Base-by-base conservation (phyloP, 2,329 filamentous ascomycete species). In the Hymenoscyphus repandus region DNA sequence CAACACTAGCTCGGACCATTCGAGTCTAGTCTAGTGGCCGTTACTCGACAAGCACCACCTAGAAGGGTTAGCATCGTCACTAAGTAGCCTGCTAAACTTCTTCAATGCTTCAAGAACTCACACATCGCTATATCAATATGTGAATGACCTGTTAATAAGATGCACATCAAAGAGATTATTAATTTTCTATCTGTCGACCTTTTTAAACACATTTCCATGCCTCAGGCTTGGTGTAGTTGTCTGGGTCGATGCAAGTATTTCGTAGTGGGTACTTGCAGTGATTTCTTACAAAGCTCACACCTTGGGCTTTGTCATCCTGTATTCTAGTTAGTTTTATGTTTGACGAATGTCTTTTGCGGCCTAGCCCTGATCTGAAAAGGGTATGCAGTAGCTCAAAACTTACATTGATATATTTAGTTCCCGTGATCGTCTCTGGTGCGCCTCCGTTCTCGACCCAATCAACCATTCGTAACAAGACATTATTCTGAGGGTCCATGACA, bases 401-500 rank as follows among this genome's bases (percentile, higher is more conserved):
- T 40, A 57, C 58, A 45, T 61, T 51, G 15, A 59, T 47, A 47
- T 50, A 61, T 49, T 52, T 58, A 10, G 51, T 57, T 2, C 58
- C 58, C 1, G 52, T 58, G 17, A 61, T 50, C 1, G 52, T 58
- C 40, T 57, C 71, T 0, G 76, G 74, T 0, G 71, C 71, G 3
- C 12, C 22, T 0, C 63, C 66, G 27, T 68, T 50, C 59, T 72
- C 74, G 1, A 76, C 73, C 74, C 74, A 76, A 10, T 68, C 63
- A 2, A 76, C 73, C 2, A 78, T 62, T 0, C 73, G 70, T 47
- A 72, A 68, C 15, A 79, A 59, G 0, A 77, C 66, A 18, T 78
- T 79, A 18, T 70, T 60, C 5, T 69, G 59, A 0, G 69, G 66
- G 13, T 73, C 66, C 10, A 62, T 43, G 18, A 64, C 62, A 10